Percentiles rank a stretch among this genome's conserved stretches.
Evolutionary conservation across 345 rosid genomes (phyloP).

Genomic region (Excoecaria agallocha): DNA sequence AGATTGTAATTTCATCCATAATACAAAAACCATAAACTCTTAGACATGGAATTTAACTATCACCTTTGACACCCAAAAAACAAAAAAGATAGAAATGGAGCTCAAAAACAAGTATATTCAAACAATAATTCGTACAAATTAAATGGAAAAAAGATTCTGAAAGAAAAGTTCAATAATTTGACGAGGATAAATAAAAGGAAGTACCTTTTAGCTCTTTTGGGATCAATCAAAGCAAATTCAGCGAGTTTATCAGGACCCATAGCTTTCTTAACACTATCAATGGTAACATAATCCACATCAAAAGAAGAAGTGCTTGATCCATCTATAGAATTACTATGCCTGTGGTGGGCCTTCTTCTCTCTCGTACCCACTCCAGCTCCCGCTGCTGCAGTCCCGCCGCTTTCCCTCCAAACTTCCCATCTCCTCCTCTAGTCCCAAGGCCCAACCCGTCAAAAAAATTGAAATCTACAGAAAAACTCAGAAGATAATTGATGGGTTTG

Average conservation of each 20-base stretch:
- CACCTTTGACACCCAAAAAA: background rate
- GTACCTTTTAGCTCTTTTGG: slow-evolving; percentile 93
- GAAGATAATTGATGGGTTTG: slow-evolving; percentile 54
- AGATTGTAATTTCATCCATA: background rate
- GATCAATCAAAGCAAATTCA: slow-evolving; percentile 88
- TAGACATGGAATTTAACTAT: background rate
- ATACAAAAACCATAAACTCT: background rate
- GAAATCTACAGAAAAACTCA: slow-evolving; percentile 88
- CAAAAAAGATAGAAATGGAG: background rate
- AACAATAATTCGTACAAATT: background rate
- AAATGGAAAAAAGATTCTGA: background rate
- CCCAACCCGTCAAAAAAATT: slow-evolving; percentile 68
- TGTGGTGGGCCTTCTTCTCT: slow-evolving; percentile 59
- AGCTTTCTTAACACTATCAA: slow-evolving; percentile 69
- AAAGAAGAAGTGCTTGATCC: slow-evolving; percentile 56
- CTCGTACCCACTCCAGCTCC: slow-evolving; percentile 23
- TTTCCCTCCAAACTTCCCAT: slow-evolving; percentile 40
- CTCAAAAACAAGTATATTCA: background rate
- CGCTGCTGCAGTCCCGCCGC: slow-evolving; percentile 9
- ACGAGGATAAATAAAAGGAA: background rate
- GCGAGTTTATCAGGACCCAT: slow-evolving; percentile 80
- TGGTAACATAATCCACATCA: slow-evolving; percentile 53
- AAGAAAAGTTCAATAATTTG: background rate
- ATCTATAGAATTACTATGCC: slow-evolving; percentile 86
- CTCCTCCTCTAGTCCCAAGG: slow-evolving; percentile 26